These are phyloP conservation scores for Chlorophyllum brunneum DNA, from an alignment of 768 basidiomycete genomes.

Conservation along the genomic window DNA sequence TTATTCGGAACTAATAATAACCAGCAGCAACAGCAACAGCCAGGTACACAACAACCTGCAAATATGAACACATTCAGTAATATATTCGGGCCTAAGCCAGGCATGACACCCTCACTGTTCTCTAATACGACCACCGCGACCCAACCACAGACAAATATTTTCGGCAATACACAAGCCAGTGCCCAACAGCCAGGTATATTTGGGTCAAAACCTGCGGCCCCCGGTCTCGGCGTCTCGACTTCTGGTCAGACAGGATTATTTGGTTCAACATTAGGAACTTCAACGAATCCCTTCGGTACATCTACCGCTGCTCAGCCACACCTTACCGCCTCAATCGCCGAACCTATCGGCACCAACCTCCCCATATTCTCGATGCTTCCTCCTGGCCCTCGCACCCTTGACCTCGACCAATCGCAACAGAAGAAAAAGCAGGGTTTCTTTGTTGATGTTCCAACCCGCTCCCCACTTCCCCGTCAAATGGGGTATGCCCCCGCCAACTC, in stretches of 20 bases:
- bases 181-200: constrained; percentile 45
- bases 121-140: constrained; percentile 30
- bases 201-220: constrained; percentile 47
- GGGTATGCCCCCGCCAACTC: constrained; percentile 66
- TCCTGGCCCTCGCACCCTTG: constrained; percentile 60
- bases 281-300: constrained; percentile 31
- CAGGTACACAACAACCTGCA: constrained; percentile 16
- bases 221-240: constrained; percentile 30
- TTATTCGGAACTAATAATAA: constrained; percentile 10
- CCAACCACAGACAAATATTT: constrained; percentile 33
- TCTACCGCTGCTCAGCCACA: constrained; percentile 45
- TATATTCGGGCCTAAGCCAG: constrained; percentile 43
- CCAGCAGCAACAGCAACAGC: constrained; percentile 27
- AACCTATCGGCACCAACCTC: constrained; percentile 71
- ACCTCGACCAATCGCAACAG: constrained; percentile 51
- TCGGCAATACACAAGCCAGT: constrained; percentile 46
- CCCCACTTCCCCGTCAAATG: constrained; percentile 60
- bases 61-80: constrained; percentile 28
- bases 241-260: constrained; percentile 42
- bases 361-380: constrained; percentile 76
- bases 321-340: constrained; percentile 83
- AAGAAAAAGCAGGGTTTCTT: constrained; percentile 81
- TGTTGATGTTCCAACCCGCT: constrained; percentile 71
- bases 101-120: constrained; percentile 34
- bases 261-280: constrained; percentile 29